A percentile compares a stretch with the other conserved stretches of the same genome.
Evolutionary conservation across 225 moss, liverwort and hornwort species (phyloP).

Genomic region (Straminergon stramineum): DNA sequence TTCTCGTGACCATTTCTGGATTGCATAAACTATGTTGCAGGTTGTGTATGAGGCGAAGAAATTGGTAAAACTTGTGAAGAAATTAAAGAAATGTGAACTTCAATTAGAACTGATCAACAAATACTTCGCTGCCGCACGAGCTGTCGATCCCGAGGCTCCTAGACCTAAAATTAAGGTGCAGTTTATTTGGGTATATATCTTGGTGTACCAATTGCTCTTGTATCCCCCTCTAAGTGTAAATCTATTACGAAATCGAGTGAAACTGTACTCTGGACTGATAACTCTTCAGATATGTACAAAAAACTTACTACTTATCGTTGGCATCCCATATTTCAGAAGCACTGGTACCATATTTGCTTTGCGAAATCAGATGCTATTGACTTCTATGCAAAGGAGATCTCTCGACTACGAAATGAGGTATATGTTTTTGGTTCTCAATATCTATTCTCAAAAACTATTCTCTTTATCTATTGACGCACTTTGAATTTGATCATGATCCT

Average conservation of each 20-base stretch:
- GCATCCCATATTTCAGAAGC: constrained; percentile 32
- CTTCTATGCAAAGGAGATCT: constrained; percentile 9
- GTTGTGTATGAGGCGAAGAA: constrained; percentile 66
- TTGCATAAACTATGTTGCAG: constrained; percentile 18
- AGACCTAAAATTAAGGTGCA: constrained; percentile 50
- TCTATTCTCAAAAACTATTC: neutral
- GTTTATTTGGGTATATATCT: neutral
- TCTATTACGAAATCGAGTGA: neutral
- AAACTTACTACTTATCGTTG: neutral
- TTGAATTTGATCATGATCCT: neutral
- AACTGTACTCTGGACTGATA: neutral
- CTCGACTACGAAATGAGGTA: constrained; percentile 48
- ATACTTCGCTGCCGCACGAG: constrained; percentile 26
- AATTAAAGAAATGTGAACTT: constrained; percentile 27
- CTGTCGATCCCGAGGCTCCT: constrained; percentile 15
- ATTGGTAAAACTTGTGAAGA: constrained; percentile 34
- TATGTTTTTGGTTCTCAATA: neutral
- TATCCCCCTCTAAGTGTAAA: neutral
- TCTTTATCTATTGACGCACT: neutral
- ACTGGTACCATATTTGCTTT: constrained; percentile 41
- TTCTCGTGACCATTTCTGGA: neutral
- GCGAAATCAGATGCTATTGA: constrained; percentile 47
- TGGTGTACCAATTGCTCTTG: neutral
- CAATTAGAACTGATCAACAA: constrained; percentile 43
- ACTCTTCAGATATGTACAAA: neutral